Percentiles rank a stretch among this genome's conserved stretches.
phyloP scores from a whole-genome alignment of 768 basidiomycete genomes.

The Pleurotus eryngii region DNA sequence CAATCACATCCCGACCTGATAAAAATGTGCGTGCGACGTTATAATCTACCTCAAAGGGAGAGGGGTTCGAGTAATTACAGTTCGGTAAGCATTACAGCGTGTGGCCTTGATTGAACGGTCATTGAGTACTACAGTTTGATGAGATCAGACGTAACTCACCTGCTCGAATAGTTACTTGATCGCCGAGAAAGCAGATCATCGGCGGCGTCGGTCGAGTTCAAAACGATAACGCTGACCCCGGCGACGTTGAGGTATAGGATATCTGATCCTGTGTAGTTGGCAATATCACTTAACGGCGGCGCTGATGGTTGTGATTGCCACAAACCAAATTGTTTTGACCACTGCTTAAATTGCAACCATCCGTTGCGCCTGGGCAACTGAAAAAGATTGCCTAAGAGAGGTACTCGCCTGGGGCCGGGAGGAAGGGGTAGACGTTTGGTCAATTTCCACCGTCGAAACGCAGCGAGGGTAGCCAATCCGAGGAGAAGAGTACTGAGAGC shows the following conservation, averaged over 20 bases:
- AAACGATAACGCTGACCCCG: slow-evolving; percentile 7
- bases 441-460: neutral
- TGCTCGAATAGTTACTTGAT: slow-evolving; percentile 8
- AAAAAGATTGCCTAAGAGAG: neutral
- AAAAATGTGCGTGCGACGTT: neutral
- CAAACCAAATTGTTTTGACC: neutral
- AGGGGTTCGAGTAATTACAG: neutral
- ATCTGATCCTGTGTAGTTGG: slow-evolving; percentile 1
- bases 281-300: neutral
- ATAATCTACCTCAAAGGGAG: neutral
- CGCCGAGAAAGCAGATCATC: slow-evolving; percentile 12
- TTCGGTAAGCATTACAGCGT: neutral
- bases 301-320: neutral
- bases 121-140: neutral
- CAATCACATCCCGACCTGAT: slow-evolving; percentile 3
- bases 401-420: neutral
- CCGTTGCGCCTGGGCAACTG: neutral
- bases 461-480: neutral
- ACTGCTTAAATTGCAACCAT: neutral
- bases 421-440: neutral
- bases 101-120: neutral
- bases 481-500: neutral
- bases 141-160: neutral
- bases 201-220: slow-evolving; percentile 3
- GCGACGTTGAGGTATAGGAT: slow-evolving; percentile 6